phyloP scores from a whole-genome alignment of 176 grass and related monocot genomes.

The Stipa capillata region DNA sequence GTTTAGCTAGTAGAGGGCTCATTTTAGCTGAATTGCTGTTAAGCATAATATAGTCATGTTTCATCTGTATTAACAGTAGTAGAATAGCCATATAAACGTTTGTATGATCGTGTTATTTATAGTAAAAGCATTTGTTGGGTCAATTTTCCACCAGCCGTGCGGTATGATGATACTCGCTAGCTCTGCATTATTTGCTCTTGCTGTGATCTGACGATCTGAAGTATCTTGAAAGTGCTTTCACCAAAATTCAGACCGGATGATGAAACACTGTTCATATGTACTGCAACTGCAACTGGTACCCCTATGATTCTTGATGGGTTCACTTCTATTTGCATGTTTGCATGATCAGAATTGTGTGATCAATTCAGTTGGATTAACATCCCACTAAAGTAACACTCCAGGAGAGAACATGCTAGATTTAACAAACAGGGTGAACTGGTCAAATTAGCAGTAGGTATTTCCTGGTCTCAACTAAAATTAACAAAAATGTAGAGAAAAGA shows the following conservation, averaged over 20 bases:
- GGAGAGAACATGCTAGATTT: background rate
- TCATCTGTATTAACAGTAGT: background rate
- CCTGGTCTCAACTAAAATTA: too few species aligned
- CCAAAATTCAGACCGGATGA: background rate
- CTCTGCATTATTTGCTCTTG: background rate
- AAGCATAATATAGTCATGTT: background rate
- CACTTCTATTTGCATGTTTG: background rate
- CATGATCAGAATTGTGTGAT: background rate
- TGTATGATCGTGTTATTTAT: conserved; percentile 1
- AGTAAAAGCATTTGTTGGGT: background rate
- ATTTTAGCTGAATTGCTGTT: background rate
- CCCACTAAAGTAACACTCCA: background rate
- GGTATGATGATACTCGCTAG: background rate
- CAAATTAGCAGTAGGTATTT: background rate
- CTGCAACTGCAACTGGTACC: background rate
- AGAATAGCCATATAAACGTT: background rate
- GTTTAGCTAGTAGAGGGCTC: background rate
- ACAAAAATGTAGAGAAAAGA: background rate
- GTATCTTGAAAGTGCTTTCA: background rate
- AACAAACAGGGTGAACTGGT: too few species aligned
- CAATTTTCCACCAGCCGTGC: background rate
- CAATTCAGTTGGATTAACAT: background rate
- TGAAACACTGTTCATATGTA: background rate
- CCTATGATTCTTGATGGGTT: background rate
- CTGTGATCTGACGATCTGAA: background rate